Evolutionary conservation across 2,329 filamentous ascomycete species (phyloP), one percentile per base, ranked within the genome.

Genomic region (Pestalotiopsis sp.): DNA sequence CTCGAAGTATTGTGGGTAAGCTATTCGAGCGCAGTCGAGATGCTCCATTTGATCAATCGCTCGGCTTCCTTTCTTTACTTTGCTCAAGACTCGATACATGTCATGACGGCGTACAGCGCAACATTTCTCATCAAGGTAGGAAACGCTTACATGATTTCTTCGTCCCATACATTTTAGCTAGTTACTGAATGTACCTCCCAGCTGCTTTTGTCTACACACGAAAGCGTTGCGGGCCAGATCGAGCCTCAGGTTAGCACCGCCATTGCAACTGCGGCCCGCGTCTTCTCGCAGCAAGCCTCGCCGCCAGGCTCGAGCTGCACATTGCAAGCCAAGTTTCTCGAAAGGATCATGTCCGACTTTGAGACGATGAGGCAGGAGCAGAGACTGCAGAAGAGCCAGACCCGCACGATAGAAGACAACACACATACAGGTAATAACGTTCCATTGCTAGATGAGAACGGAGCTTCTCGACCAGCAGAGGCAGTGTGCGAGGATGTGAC

Each of bases 61-160:
- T 72, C 76, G 63, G 69, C 77, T 0, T 75, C 77, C 3, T 75
- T 76, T 58, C 72, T 83, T 0, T 82, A 79, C 68, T 83, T 81
- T 70, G 78, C 77, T 3, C 80, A 83, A 69, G 80, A 82, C 65
- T 82, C 80, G 1, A 73, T 83, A 4, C 81, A 83, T 69, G 79
- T 82, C 14, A 82, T 82, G 81, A 79, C 78, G 17, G 81, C 81
- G 3, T 82, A 83, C 69, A 77, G 79, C n/a, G 78, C 80, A 13
- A 78, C 80, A 2, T 81, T 81, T 66, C 71, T 81, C 2, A 76
- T 81, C 60, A 82, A 82, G 71, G 78, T 79, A 38, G 52, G 56
- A 27, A 61, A 52, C 11, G 4, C 9, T 58, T 12, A 17, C 59
- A 13, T 41, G 17, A 17, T 20, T 41, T 13, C 4, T 9, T 14